Percentiles rank a stretch among this genome's conserved stretches.
Evolutionary conservation across 2,329 filamentous ascomycete genomes (phyloP).

Genomic region (Xylaria sp.): DNA sequence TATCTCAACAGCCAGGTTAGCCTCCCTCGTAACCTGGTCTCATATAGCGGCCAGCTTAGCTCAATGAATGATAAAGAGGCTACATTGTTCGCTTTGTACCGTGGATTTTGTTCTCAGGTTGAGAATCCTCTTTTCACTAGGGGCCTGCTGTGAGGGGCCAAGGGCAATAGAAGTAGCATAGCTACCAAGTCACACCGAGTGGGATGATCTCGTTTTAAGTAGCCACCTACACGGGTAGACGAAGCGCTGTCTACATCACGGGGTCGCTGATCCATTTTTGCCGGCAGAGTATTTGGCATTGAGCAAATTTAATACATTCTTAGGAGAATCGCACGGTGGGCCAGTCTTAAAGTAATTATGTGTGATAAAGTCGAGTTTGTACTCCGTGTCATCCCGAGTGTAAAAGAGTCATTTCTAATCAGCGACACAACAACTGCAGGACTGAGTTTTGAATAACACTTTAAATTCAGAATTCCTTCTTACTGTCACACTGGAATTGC

Average conservation of each 20-base stretch:
- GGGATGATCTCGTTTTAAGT: conserved; percentile 1
- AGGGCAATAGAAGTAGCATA: neutral
- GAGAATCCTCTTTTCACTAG: too few species aligned
- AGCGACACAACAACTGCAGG: neutral
- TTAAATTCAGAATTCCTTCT: too few species aligned
- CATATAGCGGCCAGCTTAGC: neutral
- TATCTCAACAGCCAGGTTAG: conserved; percentile 23
- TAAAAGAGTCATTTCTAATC: neutral
- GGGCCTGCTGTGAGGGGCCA: neutral
- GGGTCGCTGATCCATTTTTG: neutral
- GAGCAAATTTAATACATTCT: neutral
- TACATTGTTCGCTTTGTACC: neutral
- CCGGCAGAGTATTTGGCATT: neutral
- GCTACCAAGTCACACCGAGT: neutral
- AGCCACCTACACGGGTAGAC: neutral
- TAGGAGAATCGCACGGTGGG: neutral
- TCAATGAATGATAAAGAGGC: neutral
- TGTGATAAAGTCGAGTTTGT: neutral
- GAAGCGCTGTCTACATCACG: neutral
- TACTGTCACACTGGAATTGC: neutral
- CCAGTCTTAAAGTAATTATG: neutral
- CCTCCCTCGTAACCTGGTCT: neutral
- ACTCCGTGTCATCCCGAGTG: neutral
- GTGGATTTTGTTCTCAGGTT: too few species aligned
- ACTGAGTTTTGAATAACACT: too few species aligned